These are phyloP conservation scores for Fagopyrum tataricum DNA, from an alignment of 148 eudicot genomes.

Conservation along the genomic window DNA sequence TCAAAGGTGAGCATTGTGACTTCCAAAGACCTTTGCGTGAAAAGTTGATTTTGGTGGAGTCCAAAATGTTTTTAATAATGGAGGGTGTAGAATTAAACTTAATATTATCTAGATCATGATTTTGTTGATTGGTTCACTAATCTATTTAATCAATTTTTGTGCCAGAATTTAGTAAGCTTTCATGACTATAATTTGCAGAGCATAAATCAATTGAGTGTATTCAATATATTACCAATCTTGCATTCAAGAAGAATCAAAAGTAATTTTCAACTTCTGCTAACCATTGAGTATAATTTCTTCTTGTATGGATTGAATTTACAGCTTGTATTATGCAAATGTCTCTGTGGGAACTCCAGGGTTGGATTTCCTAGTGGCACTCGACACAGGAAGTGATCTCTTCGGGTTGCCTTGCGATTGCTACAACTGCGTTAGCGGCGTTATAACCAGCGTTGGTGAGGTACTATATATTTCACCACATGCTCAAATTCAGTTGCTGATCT, in stretches of 20 bases:
- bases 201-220: not conserved
- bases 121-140: not conserved
- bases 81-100: no score
- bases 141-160: not conserved
- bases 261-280: not conserved
- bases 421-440: conserved; percentile 42
- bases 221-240: not conserved
- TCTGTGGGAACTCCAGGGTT: conserved; percentile 68
- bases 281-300: not conserved
- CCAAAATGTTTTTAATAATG: no score
- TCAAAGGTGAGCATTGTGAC: no score
- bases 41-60: no score
- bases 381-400: conserved; percentile 87
- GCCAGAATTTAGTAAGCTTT: no score
- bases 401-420: conserved; percentile 92
- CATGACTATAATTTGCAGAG: not conserved
- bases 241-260: not conserved
- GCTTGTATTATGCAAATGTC: conserved; percentile 83
- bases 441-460: conserved; percentile 43
- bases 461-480: conserved; percentile 13
- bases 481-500: not conserved
- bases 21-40: no score
- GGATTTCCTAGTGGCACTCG: conserved; percentile 76
- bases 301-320: conserved; percentile 23
- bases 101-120: no score